Conservation (phyloP, 2,329 filamentous ascomycete genomes). For the Colletotrichum brevisporum region DNA sequence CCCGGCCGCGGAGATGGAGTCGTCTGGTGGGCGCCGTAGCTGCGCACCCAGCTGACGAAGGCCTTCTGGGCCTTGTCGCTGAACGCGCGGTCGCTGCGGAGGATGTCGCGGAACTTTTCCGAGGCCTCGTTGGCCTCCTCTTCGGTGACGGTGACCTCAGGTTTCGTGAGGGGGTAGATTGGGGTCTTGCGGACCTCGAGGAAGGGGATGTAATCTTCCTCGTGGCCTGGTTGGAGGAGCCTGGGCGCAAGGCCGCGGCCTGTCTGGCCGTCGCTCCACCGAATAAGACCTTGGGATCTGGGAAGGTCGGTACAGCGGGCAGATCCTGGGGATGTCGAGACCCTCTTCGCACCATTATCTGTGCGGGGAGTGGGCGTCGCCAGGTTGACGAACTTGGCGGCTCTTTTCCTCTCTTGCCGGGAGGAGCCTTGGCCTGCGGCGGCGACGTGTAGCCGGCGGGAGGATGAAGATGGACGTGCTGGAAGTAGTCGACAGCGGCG, state of each 20-base stretch:
- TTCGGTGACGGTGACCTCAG: conserved; percentile 69
- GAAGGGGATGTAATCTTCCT: conserved; percentile 92
- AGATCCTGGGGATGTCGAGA: no score
- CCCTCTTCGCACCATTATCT: no score
- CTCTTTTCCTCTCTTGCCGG: conserved; percentile 89
- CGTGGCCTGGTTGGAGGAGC: conserved; percentile 85
- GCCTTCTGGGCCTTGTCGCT: conserved; percentile 92
- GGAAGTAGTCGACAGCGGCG: conserved; percentile 94
- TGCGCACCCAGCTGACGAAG: conserved; percentile 94
- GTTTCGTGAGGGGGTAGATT: conserved; percentile 73
- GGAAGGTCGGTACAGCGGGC: no score
- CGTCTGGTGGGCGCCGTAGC: conserved; percentile 92
- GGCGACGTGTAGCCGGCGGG: conserved; percentile 74
- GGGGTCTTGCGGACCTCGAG: conserved; percentile 90
- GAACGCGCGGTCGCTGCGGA: conserved; percentile 67
- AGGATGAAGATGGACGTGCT: conserved; percentile 80
- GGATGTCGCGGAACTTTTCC: conserved; percentile 71
- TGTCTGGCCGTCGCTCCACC: conserved; percentile 92
- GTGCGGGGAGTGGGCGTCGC: no score
- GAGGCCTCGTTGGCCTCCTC: conserved; percentile 72
- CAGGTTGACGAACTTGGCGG: conserved; percentile 81
- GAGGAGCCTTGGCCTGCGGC: conserved; percentile 91
- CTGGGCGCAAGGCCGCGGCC: conserved; percentile 89
- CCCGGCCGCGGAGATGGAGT: no score
- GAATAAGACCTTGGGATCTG: conserved; percentile 96